Percentiles rank a stretch among this genome's conserved stretches.
phyloP scores from a whole-genome alignment of 768 basidiomycete species.

The Boletus subparvulus region DNA sequence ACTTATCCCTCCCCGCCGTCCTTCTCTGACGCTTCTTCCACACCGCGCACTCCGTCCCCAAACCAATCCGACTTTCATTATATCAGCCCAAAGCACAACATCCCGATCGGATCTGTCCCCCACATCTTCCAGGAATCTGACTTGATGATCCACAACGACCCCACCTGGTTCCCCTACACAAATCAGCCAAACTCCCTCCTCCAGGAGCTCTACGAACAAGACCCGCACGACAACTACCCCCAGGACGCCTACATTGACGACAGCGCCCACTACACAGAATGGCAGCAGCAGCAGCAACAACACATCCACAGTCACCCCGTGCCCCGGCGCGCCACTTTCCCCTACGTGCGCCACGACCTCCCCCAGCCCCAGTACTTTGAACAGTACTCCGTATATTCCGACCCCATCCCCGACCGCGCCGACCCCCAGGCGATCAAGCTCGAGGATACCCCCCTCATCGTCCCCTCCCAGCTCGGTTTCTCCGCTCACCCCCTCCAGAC shows the following conservation, averaged over 20 bases:
- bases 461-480: slow-evolving; percentile 56
- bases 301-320: slow-evolving; percentile 33
- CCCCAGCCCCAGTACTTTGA: slow-evolving; percentile 40
- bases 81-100: slow-evolving; percentile 38
- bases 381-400: slow-evolving; percentile 38
- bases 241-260: slow-evolving; percentile 37
- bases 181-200: slow-evolving; percentile 53
- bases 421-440: slow-evolving; percentile 54
- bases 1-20: slow-evolving; percentile 48
- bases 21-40: slow-evolving; percentile 66
- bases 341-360: slow-evolving; percentile 72
- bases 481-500: slow-evolving; percentile 31
- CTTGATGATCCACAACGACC: slow-evolving; percentile 39
- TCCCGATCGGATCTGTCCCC: slow-evolving; percentile 44
- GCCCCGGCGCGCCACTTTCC: slow-evolving; percentile 69
- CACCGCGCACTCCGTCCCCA: slow-evolving; percentile 75
- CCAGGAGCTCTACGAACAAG: slow-evolving; percentile 69
- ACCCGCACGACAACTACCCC: slow-evolving; percentile 43
- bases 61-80: slow-evolving; percentile 37
- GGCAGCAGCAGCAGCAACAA: slow-evolving; percentile 39
- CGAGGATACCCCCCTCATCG: slow-evolving; percentile 58
- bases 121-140: slow-evolving; percentile 50
- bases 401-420: slow-evolving; percentile 34
- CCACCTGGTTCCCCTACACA: slow-evolving; percentile 36
- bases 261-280: slow-evolving; percentile 34